Evolutionary conservation across 2,329 filamentous ascomycete genomes (phyloP), one percentile per base, ranked within the genome.

Genomic region (Ophiocordyceps camponoti-leonardi): DNA sequence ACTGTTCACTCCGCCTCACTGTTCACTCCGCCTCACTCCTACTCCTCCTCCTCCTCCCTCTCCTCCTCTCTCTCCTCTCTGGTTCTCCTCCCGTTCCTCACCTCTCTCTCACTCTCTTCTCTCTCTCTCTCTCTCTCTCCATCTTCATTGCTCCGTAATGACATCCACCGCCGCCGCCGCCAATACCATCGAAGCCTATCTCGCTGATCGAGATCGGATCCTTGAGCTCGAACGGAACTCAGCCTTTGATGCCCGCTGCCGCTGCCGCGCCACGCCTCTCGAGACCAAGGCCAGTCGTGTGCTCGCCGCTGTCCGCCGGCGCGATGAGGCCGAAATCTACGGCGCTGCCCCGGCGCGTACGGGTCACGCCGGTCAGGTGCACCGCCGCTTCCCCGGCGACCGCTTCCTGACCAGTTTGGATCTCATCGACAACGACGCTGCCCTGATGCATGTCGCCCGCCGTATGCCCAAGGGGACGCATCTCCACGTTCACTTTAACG

Each of bases 401-500:
- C 76, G 79, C 56, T 81, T 77, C 54, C 60, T 79, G 22, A 67
- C 69, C 44, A 78, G 78, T 52, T 57, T 66, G 41, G 58, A 68
- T 45, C 58, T 75, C 39, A 75, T 81, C 51, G 20, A 26, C 7
- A 59, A 69, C 35, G 45, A 67, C 42, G 83, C 81, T 10, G 59
- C 64, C 41, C 55, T 86, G 14, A 75, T 78, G 52, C 52, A 65
- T 26, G 68, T 81, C 23, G 72, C 77, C 6, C 64, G 63, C 30
- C 56, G 59, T 47, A 72, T 83, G 66, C 83, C 83, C 40, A 87
- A 87, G 59, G 83, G 81, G 2, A 72, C 73, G 0, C 79, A 86
- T 56, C 65, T 86, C 22, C 83, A 87, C 58, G 73, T 86, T 22
- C 83, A 87, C 58, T 86, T 84, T 67, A 87, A 86, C 57, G 73